phyloP scores from a whole-genome alignment of 1,284 basidiomycete species.

The Trametes pubescens region DNA sequence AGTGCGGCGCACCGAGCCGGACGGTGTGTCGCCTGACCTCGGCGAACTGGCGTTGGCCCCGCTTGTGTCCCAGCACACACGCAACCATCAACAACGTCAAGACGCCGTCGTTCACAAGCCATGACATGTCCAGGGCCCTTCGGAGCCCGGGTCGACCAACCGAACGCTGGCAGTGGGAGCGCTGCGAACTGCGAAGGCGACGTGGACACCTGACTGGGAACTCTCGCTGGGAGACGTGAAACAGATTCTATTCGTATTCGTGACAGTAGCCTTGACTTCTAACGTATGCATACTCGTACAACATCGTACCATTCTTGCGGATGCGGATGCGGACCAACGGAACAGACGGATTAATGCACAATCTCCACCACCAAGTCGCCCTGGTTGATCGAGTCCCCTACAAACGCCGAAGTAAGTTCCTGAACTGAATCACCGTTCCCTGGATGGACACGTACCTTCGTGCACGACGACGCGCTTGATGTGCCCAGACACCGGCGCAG shows the following conservation, averaged over 20 bases:
- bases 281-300: constrained; percentile 40
- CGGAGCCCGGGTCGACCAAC: constrained; percentile 23
- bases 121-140: constrained; percentile 19
- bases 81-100: constrained; percentile 15
- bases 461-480: constrained; percentile 91
- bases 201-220: constrained; percentile 21
- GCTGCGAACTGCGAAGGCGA: constrained; percentile 6
- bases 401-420: constrained; percentile 24
- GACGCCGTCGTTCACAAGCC: constrained; percentile 1
- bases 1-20: constrained; percentile 19
- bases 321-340: constrained; percentile 5
- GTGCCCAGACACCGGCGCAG: constrained; percentile 94
- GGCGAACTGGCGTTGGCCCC: constrained; percentile 11
- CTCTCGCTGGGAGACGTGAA: constrained; percentile 2
- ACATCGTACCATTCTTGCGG: constrained; percentile 20
- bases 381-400: constrained; percentile 89
- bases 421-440: constrained; percentile 1
- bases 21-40: constrained; percentile 17
- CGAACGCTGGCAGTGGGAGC: constrained; percentile 16
- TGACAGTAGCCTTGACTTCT: constrained; percentile 24
- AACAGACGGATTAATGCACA: constrained; percentile 57
- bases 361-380: constrained; percentile 90
- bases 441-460: constrained; percentile 63
- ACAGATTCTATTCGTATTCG: constrained; percentile 19
- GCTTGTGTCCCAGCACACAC: neutral